Evolutionary conservation across 371 early-diverging fungal genomes (phyloP).

Genomic region (Rhizopus stolonifer): DNA sequence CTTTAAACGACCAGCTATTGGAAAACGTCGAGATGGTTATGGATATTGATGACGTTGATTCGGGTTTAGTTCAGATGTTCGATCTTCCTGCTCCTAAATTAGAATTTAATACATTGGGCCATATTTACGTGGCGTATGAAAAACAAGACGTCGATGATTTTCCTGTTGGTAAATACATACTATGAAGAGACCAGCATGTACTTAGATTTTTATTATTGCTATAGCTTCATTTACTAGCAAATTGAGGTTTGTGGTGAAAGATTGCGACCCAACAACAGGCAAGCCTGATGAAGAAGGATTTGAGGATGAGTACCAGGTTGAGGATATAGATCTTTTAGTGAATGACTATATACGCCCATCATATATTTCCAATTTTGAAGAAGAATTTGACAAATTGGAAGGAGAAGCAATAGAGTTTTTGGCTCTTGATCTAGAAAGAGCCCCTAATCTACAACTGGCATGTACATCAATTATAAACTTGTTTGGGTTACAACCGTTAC

Average conservation of each 20-base stretch:
- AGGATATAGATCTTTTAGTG: slow-evolving; percentile 76
- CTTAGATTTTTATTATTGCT: neutral
- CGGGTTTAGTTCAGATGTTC: slow-evolving; percentile 50
- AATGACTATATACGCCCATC: slow-evolving; percentile 80
- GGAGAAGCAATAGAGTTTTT: slow-evolving; percentile 82
- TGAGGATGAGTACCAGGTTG: slow-evolving; percentile 90
- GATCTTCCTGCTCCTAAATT: slow-evolving; percentile 69
- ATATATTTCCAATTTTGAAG: slow-evolving; percentile 52
- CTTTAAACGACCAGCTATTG: slow-evolving; percentile 84
- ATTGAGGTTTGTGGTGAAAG: slow-evolving; percentile 85
- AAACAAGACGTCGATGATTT: slow-evolving; percentile 51
- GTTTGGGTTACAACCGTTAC: slow-evolving; percentile 81
- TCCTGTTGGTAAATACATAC: slow-evolving; percentile 36
- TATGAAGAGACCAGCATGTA: too few species aligned
- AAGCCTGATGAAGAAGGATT: slow-evolving; percentile 89
- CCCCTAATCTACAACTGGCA: slow-evolving; percentile 68
- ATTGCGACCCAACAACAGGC: slow-evolving; percentile 87
- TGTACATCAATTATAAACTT: slow-evolving; percentile 65
- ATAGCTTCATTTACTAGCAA: slow-evolving; percentile 76
- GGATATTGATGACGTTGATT: slow-evolving; percentile 54
- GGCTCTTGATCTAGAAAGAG: slow-evolving; percentile 65
- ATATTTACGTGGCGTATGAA: slow-evolving; percentile 78
- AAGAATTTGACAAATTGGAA: slow-evolving; percentile 76
- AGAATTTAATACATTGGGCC: slow-evolving; percentile 71
- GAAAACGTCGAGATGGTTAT: slow-evolving; percentile 87